Base-by-base conservation (phyloP, 495 filamentous ascomycete genomes). In the Penicillium paxilli region DNA sequence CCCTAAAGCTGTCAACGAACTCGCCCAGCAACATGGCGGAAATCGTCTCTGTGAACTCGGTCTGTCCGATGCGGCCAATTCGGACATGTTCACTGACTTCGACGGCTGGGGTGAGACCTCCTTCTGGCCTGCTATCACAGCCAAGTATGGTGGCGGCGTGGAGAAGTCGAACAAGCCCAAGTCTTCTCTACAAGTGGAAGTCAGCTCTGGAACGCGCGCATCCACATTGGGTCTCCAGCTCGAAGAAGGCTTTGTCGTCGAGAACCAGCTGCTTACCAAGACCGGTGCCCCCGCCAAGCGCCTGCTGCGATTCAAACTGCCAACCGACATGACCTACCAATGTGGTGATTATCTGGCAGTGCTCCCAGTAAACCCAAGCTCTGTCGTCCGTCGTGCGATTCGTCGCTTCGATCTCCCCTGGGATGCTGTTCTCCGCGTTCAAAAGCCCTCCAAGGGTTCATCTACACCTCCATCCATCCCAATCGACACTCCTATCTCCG, bases 281-380 rank as follows among this genome's bases (percentile, higher is more conserved):
- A 69, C 77, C 0, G 81, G 73, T 0, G 79, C 77, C 12, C 77
- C 84, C 0, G 66, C 73, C 24, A 90, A 90, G 72, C 79, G 80
- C 26, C 80, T 89, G 60, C 67, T 92, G 23, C 81, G 84, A 50
- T 78, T 92, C 49, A 73, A 81, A 44, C 70, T 92, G 0, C 88
- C 88, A 0, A 74, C 70, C 5, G 87, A 81, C 26, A 82, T 85
- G 75, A 75, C 76, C 5, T 92, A 92, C 65, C 74, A 76, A 33
- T 80, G 84, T 16, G 89, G 89, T 35, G 89, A 93, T 58, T 91
- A 93, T 61, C 79, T 93, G 1, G 85, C 87, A 2, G 76, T 91
- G 9, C 70, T 90, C 2, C 88, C 89, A 0, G 71, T 88, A 14
- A 92, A 91, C 60, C 82, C 84, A 5, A 72, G 71, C 50, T 71